These are phyloP conservation scores for Aspergillus fumigatus DNA, from an alignment of 2,329 filamentous ascomycete genomes.

Conservation along the genomic window DNA sequence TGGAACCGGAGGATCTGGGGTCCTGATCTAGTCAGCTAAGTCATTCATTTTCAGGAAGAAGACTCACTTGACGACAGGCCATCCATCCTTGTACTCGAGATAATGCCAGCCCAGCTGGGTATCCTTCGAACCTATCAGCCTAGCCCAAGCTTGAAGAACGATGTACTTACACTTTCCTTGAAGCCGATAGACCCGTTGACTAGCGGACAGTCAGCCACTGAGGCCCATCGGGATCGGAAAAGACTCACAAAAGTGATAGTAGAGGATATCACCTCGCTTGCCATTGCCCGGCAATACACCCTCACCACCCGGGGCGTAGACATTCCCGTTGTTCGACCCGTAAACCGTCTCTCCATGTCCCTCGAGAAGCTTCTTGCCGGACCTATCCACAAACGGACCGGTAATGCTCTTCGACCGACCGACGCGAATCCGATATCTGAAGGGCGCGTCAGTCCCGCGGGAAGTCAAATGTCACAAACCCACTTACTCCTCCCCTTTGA, in stretches of 20 bases:
- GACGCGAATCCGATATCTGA: constrained; percentile 24
- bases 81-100: constrained; percentile 29
- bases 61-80: constrained; percentile 19
- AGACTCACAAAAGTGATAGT: constrained; percentile 26
- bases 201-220: background rate
- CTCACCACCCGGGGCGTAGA: constrained; percentile 32
- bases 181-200: constrained; percentile 16
- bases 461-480: background rate
- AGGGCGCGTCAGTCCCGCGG: background rate
- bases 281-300: constrained; percentile 22
- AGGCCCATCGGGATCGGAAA: background rate
- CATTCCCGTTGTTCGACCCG: constrained; percentile 28
- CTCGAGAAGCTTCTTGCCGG: constrained; percentile 18
- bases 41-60: background rate
- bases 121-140: constrained; percentile 9
- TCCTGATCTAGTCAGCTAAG: background rate
- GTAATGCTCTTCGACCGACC: constrained; percentile 24
- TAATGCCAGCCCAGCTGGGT: constrained; percentile 29
- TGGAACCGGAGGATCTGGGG: background rate
- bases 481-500: constrained; percentile 20
- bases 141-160: constrained; percentile 7
- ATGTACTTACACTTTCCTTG: constrained; percentile 1
- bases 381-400: constrained; percentile 28
- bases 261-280: constrained; percentile 25
- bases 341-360: constrained; percentile 29